Base-by-base conservation (phyloP, 371 early-diverging fungal species). In the Mucor saturninus region DNA sequence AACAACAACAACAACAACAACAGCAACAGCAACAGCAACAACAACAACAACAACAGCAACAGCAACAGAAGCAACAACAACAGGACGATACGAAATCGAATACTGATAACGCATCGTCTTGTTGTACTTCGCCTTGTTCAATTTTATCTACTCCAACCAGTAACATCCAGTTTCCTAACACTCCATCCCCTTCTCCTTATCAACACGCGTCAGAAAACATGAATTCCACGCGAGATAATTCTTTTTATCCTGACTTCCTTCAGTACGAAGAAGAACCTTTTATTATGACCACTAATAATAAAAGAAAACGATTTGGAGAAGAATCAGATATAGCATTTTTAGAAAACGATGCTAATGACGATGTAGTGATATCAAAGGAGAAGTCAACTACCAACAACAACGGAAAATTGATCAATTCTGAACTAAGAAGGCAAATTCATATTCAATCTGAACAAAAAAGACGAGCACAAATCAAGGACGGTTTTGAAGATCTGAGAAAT, bases 371-470 rank as follows among this genome's bases (percentile, higher is more conserved):
- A 42, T n/a, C 43, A 4, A 42, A 50, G 10, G 21, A n/a, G 46
- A 46, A 46, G 21, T 8, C 46, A 21, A 21, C 21, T 21, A 21
- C 21, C 21, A 21, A 21, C 21, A 21, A 21, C n/a, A 8, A 26
- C 6, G 50, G 50, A 43, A 45, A 50, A 49, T 30, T 29, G 53
- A 9, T 54, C 11, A 77, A 70, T 64, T 67, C 80, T 32, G 86
- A 85, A 56, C 51, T 83, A 14, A 75, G 80, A 45, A 73, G 83
- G 42, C 83, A 79, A 50, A 81, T 83, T 46, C 86, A 85, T 68
- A 85, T 85, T 51, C 86, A 85, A 61, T 85, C 86, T 5, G 85
- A 85, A 59, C 85, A 85, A 56, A 85, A 82, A 59, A 73, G 85
- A 54, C 68, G 85, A 35, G 85, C 85, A 29, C 83, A 85, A 54